Evolutionary conservation across 352 stramenopile genomes (phyloP).

Genomic region (Pythium rhizo-oryzae): DNA sequence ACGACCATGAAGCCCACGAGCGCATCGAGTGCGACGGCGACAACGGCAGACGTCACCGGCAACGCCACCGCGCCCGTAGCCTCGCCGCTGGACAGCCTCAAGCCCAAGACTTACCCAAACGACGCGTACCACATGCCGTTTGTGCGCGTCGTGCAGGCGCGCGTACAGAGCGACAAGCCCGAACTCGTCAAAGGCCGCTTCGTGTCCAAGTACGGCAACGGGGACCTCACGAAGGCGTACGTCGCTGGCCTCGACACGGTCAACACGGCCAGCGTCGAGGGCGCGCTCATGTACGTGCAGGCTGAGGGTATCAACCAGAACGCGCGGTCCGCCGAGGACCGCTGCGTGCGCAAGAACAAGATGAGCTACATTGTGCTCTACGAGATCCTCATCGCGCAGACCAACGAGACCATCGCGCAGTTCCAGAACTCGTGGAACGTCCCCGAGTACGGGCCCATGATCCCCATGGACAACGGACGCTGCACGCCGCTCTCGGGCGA

Average conservation of each 20-base stretch:
- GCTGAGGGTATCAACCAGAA: constrained; percentile 78
- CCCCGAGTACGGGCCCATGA: constrained; percentile 49
- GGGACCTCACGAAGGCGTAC: constrained; percentile 45
- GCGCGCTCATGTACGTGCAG: constrained; percentile 80
- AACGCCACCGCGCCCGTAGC: no score
- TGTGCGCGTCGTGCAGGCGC: constrained; percentile 65
- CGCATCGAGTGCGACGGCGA: no score
- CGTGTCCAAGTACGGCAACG: constrained; percentile 33
- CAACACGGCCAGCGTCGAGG: constrained; percentile 76
- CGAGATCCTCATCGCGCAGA: constrained; percentile 50
- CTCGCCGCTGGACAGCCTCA: constrained; percentile 36
- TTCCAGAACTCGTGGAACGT: constrained; percentile 38
- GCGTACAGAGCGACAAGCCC: constrained; percentile 70
- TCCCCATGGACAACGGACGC: constrained; percentile 42
- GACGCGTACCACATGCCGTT: constrained; percentile 63
- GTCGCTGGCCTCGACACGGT: constrained; percentile 62
- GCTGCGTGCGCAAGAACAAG: constrained; percentile 57
- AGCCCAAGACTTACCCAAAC: constrained; percentile 31
- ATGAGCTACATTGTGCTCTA: constrained; percentile 58
- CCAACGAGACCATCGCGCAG: constrained; percentile 48
- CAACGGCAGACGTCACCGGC: no score
- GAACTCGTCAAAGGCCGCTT: constrained; percentile 57
- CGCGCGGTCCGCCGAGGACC: constrained; percentile 40
- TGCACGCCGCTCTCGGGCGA: constrained; percentile 37
- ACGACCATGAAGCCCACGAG: no score